These are phyloP conservation scores for Psilocybe cyanescens DNA, from an alignment of 768 basidiomycete genomes.

Conservation along the genomic window DNA sequence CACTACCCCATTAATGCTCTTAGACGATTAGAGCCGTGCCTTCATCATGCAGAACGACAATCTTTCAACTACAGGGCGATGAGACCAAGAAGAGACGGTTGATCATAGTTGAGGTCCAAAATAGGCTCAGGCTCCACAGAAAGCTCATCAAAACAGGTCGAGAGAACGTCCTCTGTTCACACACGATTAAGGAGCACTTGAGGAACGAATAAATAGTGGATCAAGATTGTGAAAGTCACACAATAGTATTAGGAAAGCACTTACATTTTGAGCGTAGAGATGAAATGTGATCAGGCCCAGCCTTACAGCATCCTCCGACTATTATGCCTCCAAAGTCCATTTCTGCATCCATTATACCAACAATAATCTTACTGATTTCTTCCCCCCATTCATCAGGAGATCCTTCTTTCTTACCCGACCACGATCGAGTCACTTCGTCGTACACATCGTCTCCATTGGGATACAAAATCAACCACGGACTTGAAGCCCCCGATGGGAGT, in stretches of 20 bases:
- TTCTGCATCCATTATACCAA: slow-evolving; percentile 1
- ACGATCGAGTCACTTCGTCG: slow-evolving; percentile 47
- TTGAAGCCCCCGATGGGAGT: slow-evolving; percentile 10
- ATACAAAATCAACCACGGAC: slow-evolving; percentile 67
- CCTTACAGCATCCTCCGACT: slow-evolving; percentile 2
- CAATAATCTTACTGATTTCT: slow-evolving; percentile 28
- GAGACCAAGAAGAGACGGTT: no score
- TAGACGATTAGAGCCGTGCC: neutral
- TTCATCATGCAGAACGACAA: no score
- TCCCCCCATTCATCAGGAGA: slow-evolving; percentile 37
- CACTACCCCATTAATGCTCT: slow-evolving; percentile 34
- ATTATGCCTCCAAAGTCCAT: neutral
- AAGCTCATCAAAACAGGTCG: no score
- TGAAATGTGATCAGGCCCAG: neutral
- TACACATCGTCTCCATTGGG: slow-evolving; percentile 72
- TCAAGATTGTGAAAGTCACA: no score
- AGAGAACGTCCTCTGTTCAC: no score
- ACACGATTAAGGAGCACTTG: no score
- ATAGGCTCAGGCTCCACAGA: no score
- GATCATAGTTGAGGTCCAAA: no score
- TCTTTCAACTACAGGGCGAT: no score
- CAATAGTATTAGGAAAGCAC: neutral
- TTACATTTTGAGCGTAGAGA: neutral
- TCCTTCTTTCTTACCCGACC: slow-evolving; percentile 32
- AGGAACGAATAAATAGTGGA: no score